Conservation (phyloP, 345 rosid species). For the Schrenkiella parvula region DNA sequence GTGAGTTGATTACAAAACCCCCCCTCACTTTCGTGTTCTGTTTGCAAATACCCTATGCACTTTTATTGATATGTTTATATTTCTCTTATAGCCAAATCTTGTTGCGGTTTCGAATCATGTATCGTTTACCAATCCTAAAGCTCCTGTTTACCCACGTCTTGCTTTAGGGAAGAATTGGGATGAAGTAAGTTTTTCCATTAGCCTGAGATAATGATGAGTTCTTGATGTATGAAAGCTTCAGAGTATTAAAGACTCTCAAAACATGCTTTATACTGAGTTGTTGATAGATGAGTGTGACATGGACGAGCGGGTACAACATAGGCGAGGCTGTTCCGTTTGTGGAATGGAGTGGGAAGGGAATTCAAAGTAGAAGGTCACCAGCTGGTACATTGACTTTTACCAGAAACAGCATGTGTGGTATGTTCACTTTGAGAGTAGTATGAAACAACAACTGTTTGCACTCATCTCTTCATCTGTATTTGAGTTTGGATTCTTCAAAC, state of each 20-base stretch:
- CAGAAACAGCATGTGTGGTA: slow-evolving; percentile 86
- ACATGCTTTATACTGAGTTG: slow-evolving; percentile 1
- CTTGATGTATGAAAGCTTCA: background rate
- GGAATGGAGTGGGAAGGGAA: slow-evolving; percentile 54
- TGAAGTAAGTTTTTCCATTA: slow-evolving; percentile 48
- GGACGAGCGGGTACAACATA: slow-evolving; percentile 89
- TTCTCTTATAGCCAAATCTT: slow-evolving; percentile 64
- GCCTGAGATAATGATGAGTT: background rate
- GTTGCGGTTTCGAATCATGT: slow-evolving; percentile 60
- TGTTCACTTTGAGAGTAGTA: slow-evolving; percentile 6
- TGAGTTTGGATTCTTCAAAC: background rate
- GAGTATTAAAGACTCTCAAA: background rate
- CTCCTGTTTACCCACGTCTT: slow-evolving; percentile 75
- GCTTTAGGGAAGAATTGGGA: slow-evolving; percentile 81
- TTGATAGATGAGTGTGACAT: slow-evolving; percentile 71
- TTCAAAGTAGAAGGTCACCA: slow-evolving; percentile 41
- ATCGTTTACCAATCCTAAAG: slow-evolving; percentile 62
- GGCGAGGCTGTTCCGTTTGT: slow-evolving; percentile 69
- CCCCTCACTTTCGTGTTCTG: background rate
- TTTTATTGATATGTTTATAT: slow-evolving; percentile 8
- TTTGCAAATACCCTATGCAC: no score
- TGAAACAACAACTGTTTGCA: background rate
- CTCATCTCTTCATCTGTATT: background rate
- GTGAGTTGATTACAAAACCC: slow-evolving; percentile 30
- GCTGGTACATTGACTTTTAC: slow-evolving; percentile 76